Base-by-base conservation (phyloP, 352 stramenopile genomes). In the Globisporangium cylindrosporum region DNA sequence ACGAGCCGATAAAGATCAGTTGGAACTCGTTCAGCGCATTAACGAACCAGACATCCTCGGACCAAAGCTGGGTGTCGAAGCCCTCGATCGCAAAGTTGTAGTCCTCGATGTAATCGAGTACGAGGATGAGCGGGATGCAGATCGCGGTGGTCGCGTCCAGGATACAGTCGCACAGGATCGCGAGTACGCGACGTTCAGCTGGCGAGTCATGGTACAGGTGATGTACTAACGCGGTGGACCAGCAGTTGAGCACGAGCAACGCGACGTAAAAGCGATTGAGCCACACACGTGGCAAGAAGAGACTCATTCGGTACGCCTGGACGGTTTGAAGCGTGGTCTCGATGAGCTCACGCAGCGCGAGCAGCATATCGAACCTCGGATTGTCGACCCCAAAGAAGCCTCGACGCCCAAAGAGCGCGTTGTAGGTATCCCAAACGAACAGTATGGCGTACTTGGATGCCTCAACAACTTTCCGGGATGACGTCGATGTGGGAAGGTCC, bases 201-300 rank as follows among this genome's bases (percentile, higher is more conserved):
- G 55, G 55, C 5, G 55, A 61, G 34, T 61, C 55, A 9, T 61
- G 55, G 55, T 61, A 46, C 55, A 61, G 20, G 3, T 61, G 55
- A 5, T 61, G 55, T 5, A 61, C 34, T 2, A 61, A 15, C n/a
- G 27, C 55, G 5, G 27, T 61, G 27, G 55, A 46, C 55, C 55
- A 61, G 55, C 55, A 61, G 34, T 61, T 61, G 55, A 61, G 55
- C 29, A 61, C 55, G 55, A 61, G 55, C 55, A 61, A 24, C 18
- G 18, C 8, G 14, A 46, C 29, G 55, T 61, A 61, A 29, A 48
- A 61, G 6, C 29, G 55, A 29, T 61, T 61, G 55, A 61, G 29
- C 55, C 55, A 61, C 8, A 22, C 15, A 20, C 55, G 55, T 29
- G 55, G 27, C 18, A 61, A 29, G 29, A 46, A 61, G 29, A 38